phyloP scores from a whole-genome alignment of 2,329 filamentous ascomycete species.

The Alternaria rosae region DNA sequence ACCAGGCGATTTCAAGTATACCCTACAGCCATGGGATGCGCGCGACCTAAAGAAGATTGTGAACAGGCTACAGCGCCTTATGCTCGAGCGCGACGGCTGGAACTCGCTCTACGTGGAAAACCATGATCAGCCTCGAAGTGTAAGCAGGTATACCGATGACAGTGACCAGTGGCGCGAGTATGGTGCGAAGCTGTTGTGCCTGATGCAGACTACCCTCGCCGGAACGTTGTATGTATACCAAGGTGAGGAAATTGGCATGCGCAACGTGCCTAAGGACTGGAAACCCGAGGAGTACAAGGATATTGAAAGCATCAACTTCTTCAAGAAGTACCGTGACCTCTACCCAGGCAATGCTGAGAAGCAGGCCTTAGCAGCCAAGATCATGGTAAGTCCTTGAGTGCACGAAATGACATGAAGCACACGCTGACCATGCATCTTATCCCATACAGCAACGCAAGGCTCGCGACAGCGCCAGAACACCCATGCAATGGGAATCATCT shows the following conservation, averaged over 20 bases:
- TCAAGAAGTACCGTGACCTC: constrained; percentile 47
- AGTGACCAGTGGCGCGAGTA: constrained; percentile 56
- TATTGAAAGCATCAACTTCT: constrained; percentile 66
- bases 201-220: constrained; percentile 57
- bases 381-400: constrained; percentile 45
- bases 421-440: neutral
- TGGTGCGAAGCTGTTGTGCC: constrained; percentile 57
- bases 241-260: constrained; percentile 61
- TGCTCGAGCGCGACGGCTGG: constrained; percentile 53
- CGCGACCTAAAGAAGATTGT: constrained; percentile 45
- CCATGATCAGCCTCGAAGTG: constrained; percentile 61
- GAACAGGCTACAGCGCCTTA: constrained; percentile 45
- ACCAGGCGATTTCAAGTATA: constrained; percentile 47
- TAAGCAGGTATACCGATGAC: constrained; percentile 59
- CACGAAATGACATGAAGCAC: neutral
- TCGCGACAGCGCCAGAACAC: constrained; percentile 71
- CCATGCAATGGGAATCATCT: constrained; percentile 70
- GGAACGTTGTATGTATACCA: constrained; percentile 61
- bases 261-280: constrained; percentile 56
- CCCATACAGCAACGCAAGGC: constrained; percentile 59
- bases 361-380: constrained; percentile 39
- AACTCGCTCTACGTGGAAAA: constrained; percentile 62
- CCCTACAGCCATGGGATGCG: constrained; percentile 44
- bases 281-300: constrained; percentile 59
- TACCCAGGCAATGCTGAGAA: constrained; percentile 40